Evolutionary conservation across 768 basidiomycete genomes (phyloP), one percentile per base, ranked within the genome.

Genomic region (Thelephora ganbajun): DNA sequence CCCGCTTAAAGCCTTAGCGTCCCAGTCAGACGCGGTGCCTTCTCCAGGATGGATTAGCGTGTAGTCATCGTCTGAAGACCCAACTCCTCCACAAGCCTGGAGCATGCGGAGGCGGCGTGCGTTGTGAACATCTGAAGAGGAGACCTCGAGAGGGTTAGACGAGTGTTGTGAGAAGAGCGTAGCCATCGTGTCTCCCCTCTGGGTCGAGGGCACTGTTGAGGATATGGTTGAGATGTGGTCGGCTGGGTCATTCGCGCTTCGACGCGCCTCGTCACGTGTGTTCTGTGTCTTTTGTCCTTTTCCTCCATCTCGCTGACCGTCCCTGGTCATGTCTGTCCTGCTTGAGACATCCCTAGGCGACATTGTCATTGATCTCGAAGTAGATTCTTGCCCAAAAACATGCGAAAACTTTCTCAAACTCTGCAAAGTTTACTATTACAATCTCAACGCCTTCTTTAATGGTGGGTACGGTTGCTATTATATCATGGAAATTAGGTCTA

Each of bases 271-370:
- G 39, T 41, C 39, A 41, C 39, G 39, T 41, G 39, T 22, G 22
- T 7, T 22, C 9, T 18, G 9, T 14, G 16, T 22, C 39, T 14
- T 14, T 5, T 22, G 12, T 30, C 26, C 26, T 30, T 9, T 30
- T 9, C 26, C 26, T 30, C 26, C 26, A 30, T 9, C 26, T 30
- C 26, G 9, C 26, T 4, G 26, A 30, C 26, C 26, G 26, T 9
- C 39, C 39, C 11, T 22, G 22, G 39, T 41, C 50, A 96, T 97
- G 96, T 97, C 93, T 50, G 89, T 98, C 35, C 74, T 99, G 49
- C 76, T 98, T 54, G 96, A 98, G 71, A 99, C 96, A 3, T 97
- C 92, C 18, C 69, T 98, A 1, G 96, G 96, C 49, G 96, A 99
- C 66, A 73, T 99, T 48, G 90, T 98, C 50, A 89, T 98, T 58